Evolutionary conservation across 2,329 filamentous ascomycete genomes (phyloP), one percentile per base, ranked within the genome.

Genomic region (Capronia coronata): DNA sequence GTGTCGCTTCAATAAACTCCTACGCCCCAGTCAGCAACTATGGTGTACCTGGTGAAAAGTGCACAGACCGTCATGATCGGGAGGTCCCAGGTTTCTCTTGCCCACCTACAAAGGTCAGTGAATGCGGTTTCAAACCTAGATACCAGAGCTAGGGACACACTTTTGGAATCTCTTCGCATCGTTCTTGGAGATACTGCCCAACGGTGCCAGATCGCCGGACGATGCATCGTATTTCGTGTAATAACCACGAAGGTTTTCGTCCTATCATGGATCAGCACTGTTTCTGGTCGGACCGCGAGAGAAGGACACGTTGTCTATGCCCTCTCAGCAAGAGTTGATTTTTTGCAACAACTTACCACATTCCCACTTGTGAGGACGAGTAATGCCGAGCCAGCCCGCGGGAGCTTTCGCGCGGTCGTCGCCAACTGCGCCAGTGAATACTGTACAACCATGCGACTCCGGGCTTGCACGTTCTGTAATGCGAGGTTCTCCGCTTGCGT

Each of bases 111-210:
- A n/a, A 32, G 3, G 13, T 10, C 10, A 5, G 23, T 5, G 23
- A 5, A 32, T 32, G 7, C n/a, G 29, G 11, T 32, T 32, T 32
- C 29, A 10, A 27, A n/a, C 25, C 25, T 10, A 6, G 25, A 5
- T 10, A 10, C 5, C 6, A 6, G 25, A 27, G 10, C 5, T 5
- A 27, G 5, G 11, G 13, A 34, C 30, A 34, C 9, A 34, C n/a
- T 68, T 69, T 51, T 88, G 84, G 67, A 90, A 88, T 8, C 75
- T 68, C 64, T 85, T 86, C 1, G 87, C 69, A 59, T 89, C 85
- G 1, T 73, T 79, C 65, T 87, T 88, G 49, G 71, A 75, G 49
- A 82, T 78, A 9, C 67, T 67, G 19, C 73, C 68, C 43, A 84
- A 82, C 2, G 82, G 82, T 58, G 84, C 80, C 62, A 83, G 72